Conservation (phyloP, 345 rosid species). For the Angophora floribunda region DNA sequence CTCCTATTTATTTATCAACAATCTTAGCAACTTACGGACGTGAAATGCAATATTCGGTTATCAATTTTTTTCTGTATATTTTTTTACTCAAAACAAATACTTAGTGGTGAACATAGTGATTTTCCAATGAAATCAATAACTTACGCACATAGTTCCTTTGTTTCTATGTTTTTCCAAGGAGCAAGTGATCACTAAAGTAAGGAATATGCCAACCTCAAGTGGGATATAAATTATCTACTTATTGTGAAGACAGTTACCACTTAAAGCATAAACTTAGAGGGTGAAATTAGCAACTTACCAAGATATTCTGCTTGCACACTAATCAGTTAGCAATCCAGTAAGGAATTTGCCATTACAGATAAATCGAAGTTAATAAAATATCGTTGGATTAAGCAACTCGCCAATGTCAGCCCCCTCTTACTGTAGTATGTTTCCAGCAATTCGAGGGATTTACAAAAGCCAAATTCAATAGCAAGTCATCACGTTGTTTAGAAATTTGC, state of each 20-base stretch:
- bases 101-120: too few relatives aligned
- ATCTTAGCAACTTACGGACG: not conserved
- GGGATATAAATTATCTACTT: too few relatives aligned
- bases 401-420: not conserved
- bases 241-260: too few relatives aligned
- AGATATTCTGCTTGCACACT: not conserved
- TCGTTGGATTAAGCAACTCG: too few relatives aligned
- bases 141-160: too few relatives aligned
- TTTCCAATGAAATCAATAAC: too few relatives aligned
- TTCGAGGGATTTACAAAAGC: not conserved
- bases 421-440: not conserved
- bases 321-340: not conserved
- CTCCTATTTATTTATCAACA: not conserved
- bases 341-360: not conserved
- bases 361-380: too few relatives aligned
- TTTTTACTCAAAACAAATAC: too few relatives aligned
- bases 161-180: too few relatives aligned
- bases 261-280: too few relatives aligned
- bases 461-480: not conserved
- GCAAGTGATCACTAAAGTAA: too few relatives aligned
- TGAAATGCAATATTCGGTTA: not conserved
- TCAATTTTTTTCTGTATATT: not conserved
- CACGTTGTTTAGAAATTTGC: not conserved
- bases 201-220: too few relatives aligned
- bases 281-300: not conserved